Base-by-base conservation (phyloP, 768 basidiomycete genomes). In the Tricholoma saponaceum region DNA sequence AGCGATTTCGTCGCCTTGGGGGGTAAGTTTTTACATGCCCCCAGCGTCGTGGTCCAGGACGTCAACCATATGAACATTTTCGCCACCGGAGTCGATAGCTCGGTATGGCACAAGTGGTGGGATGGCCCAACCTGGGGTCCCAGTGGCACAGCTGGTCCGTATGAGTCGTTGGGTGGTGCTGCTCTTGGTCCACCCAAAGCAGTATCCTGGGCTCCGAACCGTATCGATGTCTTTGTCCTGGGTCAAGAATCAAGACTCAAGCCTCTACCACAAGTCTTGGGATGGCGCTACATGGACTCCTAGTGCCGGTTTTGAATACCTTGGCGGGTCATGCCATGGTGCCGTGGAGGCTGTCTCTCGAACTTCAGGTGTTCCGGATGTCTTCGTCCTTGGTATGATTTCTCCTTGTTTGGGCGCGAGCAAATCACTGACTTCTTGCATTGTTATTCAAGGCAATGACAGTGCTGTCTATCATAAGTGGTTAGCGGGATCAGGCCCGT, bases 201-300 rank as follows among this genome's bases (percentile, higher is more conserved):
- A 20, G 57, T 58, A 14, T 58, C 26, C 18, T 58, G 57, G 57
- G 57, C 16, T 20, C 52, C 57, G n/a, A 58, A 58, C 52, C 57
- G 57, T 6, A 46, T 58, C 32, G 57, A 58, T 47, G 7, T 58
- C 44, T 58, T 58, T 23, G n/a, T 12, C 20, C 33, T 58, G 37
- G 57, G 57, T 10, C 0, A 32, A 13, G 52, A 47, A 32, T 58
- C 52, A 10, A 13, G 52, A 47, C 44, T 58, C 52, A 10, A 8
- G 4, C 20, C 52, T 43, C 20, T 33, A 28, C n/a, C 26, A 32
- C 30, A 32, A 32, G 30, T 32, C 4, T 3, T 32, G 30, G 30
- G 30, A 32, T 32, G 30, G 30, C 7, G 7, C 30, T 32, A 8
- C 30, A 32, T 32, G 30, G 30, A 8, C 4, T 32, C 30, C 30